Evolutionary conservation across 169 alveolate species (phyloP).

Genomic region (Ichthyophthirius multifiliis): DNA sequence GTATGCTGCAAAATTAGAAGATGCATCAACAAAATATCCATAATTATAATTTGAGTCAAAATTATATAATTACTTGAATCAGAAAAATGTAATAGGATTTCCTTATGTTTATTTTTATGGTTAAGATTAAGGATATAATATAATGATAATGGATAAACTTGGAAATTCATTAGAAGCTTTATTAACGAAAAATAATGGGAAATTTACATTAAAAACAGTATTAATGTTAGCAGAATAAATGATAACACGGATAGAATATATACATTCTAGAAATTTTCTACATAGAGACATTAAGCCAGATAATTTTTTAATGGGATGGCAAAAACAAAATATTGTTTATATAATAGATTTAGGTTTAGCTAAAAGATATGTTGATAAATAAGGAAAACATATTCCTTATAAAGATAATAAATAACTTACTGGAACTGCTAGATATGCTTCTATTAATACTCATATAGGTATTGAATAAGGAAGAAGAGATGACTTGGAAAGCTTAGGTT

Average conservation of each 20-base stretch:
- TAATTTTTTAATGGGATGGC: conserved; percentile 65
- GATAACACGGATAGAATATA: conserved; percentile 63
- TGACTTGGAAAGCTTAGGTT: conserved; percentile 81
- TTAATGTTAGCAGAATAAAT: conserved; percentile 55
- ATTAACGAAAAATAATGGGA: conserved; percentile 46
- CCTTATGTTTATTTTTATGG: conserved; percentile 39
- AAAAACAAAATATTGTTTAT: conserved; percentile 62
- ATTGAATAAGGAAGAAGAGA: conserved; percentile 86
- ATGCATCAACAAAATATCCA: conserved; percentile 42
- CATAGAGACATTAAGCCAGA: conserved; percentile 86
- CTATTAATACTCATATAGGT: conserved; percentile 80
- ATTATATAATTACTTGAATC: background rate
- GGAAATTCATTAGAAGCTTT: conserved; percentile 68
- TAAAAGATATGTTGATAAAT: conserved; percentile 61
- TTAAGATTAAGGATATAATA: conserved; percentile 55
- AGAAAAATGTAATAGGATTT: conserved; percentile 12
- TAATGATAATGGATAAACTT: conserved; percentile 69
- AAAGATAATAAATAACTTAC: conserved; percentile 77
- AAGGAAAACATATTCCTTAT: conserved; percentile 79
- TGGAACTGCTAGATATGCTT: conserved; percentile 87
- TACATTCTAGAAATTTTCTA: conserved; percentile 66
- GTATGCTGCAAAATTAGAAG: conserved; percentile 57
- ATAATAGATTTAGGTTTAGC: conserved; percentile 84
- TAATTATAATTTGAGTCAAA: conserved; percentile 47
- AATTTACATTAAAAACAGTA: conserved; percentile 51